Conservation (phyloP, 257 asterid species). For the Echites panduratus region DNA sequence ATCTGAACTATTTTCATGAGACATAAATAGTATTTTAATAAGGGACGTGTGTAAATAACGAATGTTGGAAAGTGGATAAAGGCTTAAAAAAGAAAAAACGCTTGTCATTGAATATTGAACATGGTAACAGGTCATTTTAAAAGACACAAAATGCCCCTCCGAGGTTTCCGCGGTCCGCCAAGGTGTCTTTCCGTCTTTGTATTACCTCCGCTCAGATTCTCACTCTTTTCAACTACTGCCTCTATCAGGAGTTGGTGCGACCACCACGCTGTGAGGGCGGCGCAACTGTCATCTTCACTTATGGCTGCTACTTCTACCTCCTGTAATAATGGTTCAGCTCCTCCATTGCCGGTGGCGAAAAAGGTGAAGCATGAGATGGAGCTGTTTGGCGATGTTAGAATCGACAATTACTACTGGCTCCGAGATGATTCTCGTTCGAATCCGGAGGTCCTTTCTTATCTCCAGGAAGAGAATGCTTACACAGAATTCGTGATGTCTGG, state of each 20-base stretch:
- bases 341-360: conserved; percentile 64
- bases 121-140: too few relatives aligned
- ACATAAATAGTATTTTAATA: too few relatives aligned
- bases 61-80: too few relatives aligned
- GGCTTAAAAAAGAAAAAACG: too few relatives aligned
- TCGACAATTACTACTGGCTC: conserved; percentile 87
- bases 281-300: not conserved
- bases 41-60: too few relatives aligned
- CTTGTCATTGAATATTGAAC: too few relatives aligned
- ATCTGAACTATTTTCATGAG: too few relatives aligned
- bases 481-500: conserved; percentile 71
- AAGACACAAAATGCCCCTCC: not conserved
- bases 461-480: conserved; percentile 65
- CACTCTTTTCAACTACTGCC: not conserved
- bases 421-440: conserved; percentile 88
- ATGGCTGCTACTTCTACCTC: conserved; percentile 8
- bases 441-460: conserved; percentile 55
- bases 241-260: not conserved
- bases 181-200: not conserved
- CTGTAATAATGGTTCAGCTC: not conserved
- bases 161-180: conserved; percentile 13
- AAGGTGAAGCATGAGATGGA: conserved; percentile 83
- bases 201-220: not conserved
- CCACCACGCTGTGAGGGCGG: not conserved
- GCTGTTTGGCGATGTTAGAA: conserved; percentile 81